Evolutionary conservation across 768 basidiomycete species (phyloP).

Genomic region (Boletus rufocinnamomeus): DNA sequence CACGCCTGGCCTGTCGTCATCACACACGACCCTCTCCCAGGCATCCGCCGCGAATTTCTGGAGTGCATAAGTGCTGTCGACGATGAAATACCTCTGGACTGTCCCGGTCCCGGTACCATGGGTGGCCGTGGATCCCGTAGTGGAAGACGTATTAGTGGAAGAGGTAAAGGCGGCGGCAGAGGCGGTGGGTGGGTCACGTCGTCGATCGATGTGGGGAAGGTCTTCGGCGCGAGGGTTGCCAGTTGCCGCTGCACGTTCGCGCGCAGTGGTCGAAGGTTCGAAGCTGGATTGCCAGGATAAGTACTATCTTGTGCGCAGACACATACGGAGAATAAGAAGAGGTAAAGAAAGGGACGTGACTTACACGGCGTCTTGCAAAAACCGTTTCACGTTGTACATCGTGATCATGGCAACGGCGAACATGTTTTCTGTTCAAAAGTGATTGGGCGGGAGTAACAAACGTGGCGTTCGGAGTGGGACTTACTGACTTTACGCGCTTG

Average conservation of each 20-base stretch:
- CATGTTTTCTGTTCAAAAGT: constrained; percentile 52
- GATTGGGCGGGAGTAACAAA: background rate
- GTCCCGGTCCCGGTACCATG: constrained; percentile 25
- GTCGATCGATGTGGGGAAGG: constrained; percentile 84
- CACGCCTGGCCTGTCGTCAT: constrained; percentile 98
- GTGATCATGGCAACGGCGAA: constrained; percentile 96
- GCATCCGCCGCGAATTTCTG: constrained; percentile 90
- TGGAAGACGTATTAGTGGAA: constrained; percentile 9
- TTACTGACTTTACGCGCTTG: constrained; percentile 70
- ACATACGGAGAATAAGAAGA: background rate
- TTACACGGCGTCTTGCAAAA: constrained; percentile 86
- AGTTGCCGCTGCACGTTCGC: constrained; percentile 64
- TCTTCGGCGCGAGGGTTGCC: constrained; percentile 80
- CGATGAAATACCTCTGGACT: constrained; percentile 75
- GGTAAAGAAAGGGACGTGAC: constrained; percentile 19
- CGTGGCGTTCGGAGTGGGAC: constrained; percentile 25
- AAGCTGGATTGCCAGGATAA: constrained; percentile 45
- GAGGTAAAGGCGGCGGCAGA: constrained; percentile 22
- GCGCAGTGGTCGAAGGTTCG: constrained; percentile 74
- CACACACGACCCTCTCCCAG: constrained; percentile 97
- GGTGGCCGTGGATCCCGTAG: constrained; percentile 14
- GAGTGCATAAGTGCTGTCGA: constrained; percentile 91
- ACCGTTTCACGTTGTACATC: constrained; percentile 96
- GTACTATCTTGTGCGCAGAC: background rate
- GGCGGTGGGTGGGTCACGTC: constrained; percentile 52